Evolutionary conservation across 2,329 filamentous ascomycete species (phyloP), one percentile per base, ranked within the genome.

Genomic region (Fusarium temperatum): DNA sequence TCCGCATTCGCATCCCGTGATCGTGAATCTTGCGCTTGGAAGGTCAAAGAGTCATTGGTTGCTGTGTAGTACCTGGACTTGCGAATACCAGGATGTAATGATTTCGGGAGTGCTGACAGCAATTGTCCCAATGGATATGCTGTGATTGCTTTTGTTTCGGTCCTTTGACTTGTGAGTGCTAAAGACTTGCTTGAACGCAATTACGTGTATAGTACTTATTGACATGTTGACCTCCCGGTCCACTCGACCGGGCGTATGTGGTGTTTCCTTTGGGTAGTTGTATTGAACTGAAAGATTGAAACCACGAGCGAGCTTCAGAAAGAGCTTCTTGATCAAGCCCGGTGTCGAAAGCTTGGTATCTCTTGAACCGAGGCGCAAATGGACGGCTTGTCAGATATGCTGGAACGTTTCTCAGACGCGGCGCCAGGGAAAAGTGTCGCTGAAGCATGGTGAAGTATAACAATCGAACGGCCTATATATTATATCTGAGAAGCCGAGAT

Each of bases 201-300:
- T 24, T 42, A 26, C 30, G n/a, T 56, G 28, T 85, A 60, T 76
- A 35, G 32, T 35, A 90, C 89, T 90, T 91, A 77, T 91, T 91
- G 38, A 90, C 89, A 76, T 91, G 88, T 74, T 91, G 89, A 5
- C 89, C 89, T 18, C 89, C 89, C 6, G 89, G 89, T 1, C 89
- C 89, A 73, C 88, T 90, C 6, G 89, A 90, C n/a, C 89, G 84
- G 6, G 89, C 85, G 78, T 85, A 90, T 17, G 82, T 85, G 10
- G 87, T 90, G 50, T 80, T 85, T 14, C 88, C 89, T 61, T 81
- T 84, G 20, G 89, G 89, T 5, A 91, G 77, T 28, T 77, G 81
- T 44, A 78, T 80, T 38, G 81, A 71, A 14, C 82, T 80, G 68
- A 89, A 88, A 0, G 82, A 81, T 53, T 82, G 75, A 54, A 83